Evolutionary conservation across 2,329 filamentous ascomycete genomes (phyloP), one percentile per base, ranked within the genome.

Genomic region (Corynespora cassiicola): DNA sequence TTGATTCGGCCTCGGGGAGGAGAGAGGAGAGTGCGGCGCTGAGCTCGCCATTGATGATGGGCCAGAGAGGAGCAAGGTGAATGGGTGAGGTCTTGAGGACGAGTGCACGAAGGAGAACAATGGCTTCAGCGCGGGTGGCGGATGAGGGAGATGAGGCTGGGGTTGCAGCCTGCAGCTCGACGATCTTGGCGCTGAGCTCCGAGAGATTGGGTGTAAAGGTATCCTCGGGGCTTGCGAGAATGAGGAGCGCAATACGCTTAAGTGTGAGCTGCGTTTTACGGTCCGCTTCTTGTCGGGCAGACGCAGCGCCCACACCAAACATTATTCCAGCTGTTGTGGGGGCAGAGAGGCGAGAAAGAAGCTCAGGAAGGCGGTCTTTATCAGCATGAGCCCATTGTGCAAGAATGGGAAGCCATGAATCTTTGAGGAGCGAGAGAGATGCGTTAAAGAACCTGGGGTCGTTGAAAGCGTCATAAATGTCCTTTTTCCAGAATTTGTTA

Each of bases 281-380:
- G 68, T 99, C 94, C 5, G 95, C 90, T 70, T 99, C 94, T n/a
- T 95, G 80, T 42, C 94, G 81, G 22, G 94, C 94, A 27, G 91
- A 95, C 15, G 89, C 90, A 6, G 94, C 94, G 8, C 95, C 95
- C 1, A 99, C 94, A n/a, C 94, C 94, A 60, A 99, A 99, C 64
- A 99, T 92, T 54, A 99, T 95, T 7, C 94, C 94, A 0, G 95
- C 94, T 10, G 91, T 92, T 1, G 91, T 90, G 5, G 94, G 94
- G 4, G 91, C 81, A 5, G 85, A 85, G 46, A 99, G 80, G 14
- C 90, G 86, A 23, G 81, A 77, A 7, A 97, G 71, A 4, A 96
- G 75, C 46, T 99, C 94, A 0, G 85, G 75, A 70, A 99, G 80
- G 30, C 88, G 84, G 38, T 96, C 91, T 69, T 95, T 96, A 66